A percentile compares a stretch with the other conserved stretches of the same genome.
Conservation (phyloP, 2,329 filamentous ascomycete species). For the Aspergillus brunneoviolaceus region DNA sequence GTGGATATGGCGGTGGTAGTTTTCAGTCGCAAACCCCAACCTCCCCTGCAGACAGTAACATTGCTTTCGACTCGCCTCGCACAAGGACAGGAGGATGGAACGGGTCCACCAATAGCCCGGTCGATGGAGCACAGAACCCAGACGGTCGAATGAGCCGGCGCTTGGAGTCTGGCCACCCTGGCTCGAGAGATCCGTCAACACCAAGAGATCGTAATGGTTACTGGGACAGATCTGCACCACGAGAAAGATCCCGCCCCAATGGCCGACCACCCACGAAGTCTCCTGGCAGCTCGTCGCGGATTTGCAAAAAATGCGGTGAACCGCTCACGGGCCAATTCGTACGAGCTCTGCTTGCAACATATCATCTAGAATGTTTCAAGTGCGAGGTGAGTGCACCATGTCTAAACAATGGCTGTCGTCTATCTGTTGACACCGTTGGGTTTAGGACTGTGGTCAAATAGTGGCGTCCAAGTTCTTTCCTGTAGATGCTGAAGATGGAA, state of each 20-base stretch:
- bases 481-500: slow-evolving; percentile 83
- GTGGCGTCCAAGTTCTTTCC: slow-evolving; percentile 99
- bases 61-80: slow-evolving; percentile 37
- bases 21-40: slow-evolving; percentile 42
- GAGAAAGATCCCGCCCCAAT: slow-evolving; percentile 39
- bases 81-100: slow-evolving; percentile 29
- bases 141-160: slow-evolving; percentile 33
- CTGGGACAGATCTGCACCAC: slow-evolving; percentile 34
- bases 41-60: slow-evolving; percentile 39
- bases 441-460: slow-evolving; percentile 90
- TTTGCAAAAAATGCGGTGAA: slow-evolving; percentile 83
- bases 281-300: slow-evolving; percentile 47
- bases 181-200: slow-evolving; percentile 24
- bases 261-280: slow-evolving; percentile 40
- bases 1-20: slow-evolving; percentile 34
- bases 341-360: slow-evolving; percentile 86
- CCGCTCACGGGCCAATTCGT: slow-evolving; percentile 93
- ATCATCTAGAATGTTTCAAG: slow-evolving; percentile 96
- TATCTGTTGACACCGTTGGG: slow-evolving; percentile 21
- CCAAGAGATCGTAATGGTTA: slow-evolving; percentile 30
- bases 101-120: slow-evolving; percentile 19
- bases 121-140: slow-evolving; percentile 28
- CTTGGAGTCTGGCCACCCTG: slow-evolving; percentile 29
- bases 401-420: slow-evolving; percentile 5
- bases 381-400: slow-evolving; percentile 69